Base-by-base conservation (phyloP, 805 yeast genomes). In the Wickerhamomyces tratensis region DNA sequence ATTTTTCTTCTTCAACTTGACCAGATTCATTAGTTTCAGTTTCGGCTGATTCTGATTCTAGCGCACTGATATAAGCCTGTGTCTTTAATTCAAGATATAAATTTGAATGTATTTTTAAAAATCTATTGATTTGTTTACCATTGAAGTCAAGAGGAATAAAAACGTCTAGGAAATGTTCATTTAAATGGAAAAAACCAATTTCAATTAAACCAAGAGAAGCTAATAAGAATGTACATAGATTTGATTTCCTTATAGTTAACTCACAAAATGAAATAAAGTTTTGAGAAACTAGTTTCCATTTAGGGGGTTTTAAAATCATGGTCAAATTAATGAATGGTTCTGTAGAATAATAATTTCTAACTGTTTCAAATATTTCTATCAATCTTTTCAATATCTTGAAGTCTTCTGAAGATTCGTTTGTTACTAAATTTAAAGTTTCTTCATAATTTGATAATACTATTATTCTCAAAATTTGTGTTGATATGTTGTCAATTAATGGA, bases 1-100 rank as follows among this genome's bases (percentile, higher is more conserved):
- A 20, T 20, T 20, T 20, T 20, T 20, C 20, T 20, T 20, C 20
- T 20, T 20, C 20, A 20, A 20, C 20, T 20, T 20, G 20, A 20
- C 2, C 20, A 20, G 20, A 20, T 20, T 20, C 20, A 20, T 20
- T 20, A 20, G 20, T 20, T 20, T 20, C 20, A 20, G 2, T 20
- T 20, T 20, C 20, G 2, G 20, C 69, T 12, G 31, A 29, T n/a
- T 68, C 69, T 1, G 80, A 70, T 54, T 82, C 86, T 46, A 89
- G 61, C 0, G 95, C 96, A 1, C 96, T 82, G 20, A 93, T 88
- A 56, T 79, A 93, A 0, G 96, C 96, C 61, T 93, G 98, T 0
- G 98, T 93, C 59, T 93, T 93, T 57, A 93, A 71, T 51, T 93
- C 97, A 35, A 93, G 67, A 51, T 72, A 87, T 40, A 93, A 63